Evolutionary conservation across 345 rosid species (phyloP), one percentile per base, ranked within the genome.

Genomic region (Nephelium lappaceum): DNA sequence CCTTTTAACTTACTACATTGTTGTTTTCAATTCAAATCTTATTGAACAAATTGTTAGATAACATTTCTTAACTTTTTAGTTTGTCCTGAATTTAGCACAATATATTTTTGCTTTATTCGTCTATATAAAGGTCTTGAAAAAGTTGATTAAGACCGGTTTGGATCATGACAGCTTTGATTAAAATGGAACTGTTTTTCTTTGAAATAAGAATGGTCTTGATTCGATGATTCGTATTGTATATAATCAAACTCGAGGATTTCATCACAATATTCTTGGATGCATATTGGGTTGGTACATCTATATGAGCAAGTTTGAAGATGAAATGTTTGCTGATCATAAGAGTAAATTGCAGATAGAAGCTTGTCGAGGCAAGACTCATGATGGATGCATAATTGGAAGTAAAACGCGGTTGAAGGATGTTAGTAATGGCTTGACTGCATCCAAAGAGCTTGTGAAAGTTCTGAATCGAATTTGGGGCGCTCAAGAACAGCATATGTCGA

Each of bases 371-470:
- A 88, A 81, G 71, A 45, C 70, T 63, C 88, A 69, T 16, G 62
- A 24, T n/a, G 86, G 81, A 45, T 78, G 81, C 53, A 63, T 58
- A 69, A 75, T 31, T 51, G 84, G 84, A 77, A 72, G 58, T 12
- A 85, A 63, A 69, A 81, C 79, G 42, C 88, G 88, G 42, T 83
- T 92, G 75, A 93, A 91, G 87, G 95, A 91, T 49, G 78, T 93
- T 1, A 81, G 80, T 55, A 85, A 90, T 69, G 85, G 97, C 19
- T 75, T 96, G 72, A 84, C 74, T 19, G 88, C 97, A 23, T 92
- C 97, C 2, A 93, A 89, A 82, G 99, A 95, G 63, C 93, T 93
- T 42, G 71, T 90, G 21, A 92, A 93, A 79, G 93, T 94, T 47
- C 63, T 95, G 83, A 89, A 81, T 66, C 93, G 86, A 4, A 71